Conservation (phyloP, 495 filamentous ascomycete species). For the Xylaria curta region DNA sequence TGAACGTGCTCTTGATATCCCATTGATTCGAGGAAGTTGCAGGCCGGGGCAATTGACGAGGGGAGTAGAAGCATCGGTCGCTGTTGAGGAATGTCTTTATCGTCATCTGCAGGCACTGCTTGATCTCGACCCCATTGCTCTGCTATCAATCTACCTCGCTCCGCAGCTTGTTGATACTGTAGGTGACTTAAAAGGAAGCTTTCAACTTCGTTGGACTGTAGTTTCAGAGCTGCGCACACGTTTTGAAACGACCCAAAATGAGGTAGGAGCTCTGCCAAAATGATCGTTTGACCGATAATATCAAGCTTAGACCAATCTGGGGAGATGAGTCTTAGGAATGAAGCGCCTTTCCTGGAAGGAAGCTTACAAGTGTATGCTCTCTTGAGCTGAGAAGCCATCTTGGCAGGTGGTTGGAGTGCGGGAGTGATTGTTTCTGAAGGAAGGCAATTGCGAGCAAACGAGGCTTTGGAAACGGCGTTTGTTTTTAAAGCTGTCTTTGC, state of each 20-base stretch:
- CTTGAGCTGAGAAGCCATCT: conserved; percentile 1
- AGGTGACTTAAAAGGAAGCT: conserved; percentile 6
- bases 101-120: background rate
- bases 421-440: background rate
- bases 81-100: conserved; percentile 7
- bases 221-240: background rate
- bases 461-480: background rate
- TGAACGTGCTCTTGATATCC: background rate
- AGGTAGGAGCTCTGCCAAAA: conserved; percentile 4
- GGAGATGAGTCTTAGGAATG: background rate
- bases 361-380: conserved; percentile 18
- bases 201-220: conserved; percentile 7
- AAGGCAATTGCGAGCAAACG: background rate
- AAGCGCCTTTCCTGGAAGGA: background rate
- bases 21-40: conserved; percentile 13
- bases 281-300: conserved; percentile 18
- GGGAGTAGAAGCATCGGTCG: background rate
- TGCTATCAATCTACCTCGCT: background rate
- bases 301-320: conserved; percentile 21
- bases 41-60: conserved; percentile 16
- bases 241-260: conserved; percentile 16
- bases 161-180: background rate
- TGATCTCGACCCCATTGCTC: conserved; percentile 7
- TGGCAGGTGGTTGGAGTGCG: background rate
- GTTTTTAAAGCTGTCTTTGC: background rate